Percentiles rank a stretch among this genome's conserved stretches.
These are phyloP conservation scores for Setaria italica DNA, from an alignment of 202 grass and related monocot genomes.

Conservation along the genomic window DNA sequence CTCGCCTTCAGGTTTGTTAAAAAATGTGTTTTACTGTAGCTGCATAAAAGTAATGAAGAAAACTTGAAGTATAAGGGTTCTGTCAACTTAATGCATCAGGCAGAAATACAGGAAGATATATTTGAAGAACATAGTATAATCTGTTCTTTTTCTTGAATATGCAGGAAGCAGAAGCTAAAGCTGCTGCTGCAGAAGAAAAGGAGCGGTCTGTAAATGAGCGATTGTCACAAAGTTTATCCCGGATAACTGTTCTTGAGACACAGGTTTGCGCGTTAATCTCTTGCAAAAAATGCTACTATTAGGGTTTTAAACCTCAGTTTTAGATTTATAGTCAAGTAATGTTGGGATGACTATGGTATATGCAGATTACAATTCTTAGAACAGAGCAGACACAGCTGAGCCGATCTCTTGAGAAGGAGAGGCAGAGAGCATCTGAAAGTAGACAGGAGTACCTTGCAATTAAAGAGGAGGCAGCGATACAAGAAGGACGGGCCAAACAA, in stretches of 20 bases:
- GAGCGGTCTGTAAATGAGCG: slow-evolving; percentile 90
- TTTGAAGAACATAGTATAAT: slow-evolving; percentile 16
- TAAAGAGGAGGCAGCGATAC: slow-evolving; percentile 90
- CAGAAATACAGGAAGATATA: slow-evolving; percentile 27
- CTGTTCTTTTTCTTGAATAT: slow-evolving; percentile 48
- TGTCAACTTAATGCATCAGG: slow-evolving; percentile 24
- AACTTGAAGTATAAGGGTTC: slow-evolving; percentile 15
- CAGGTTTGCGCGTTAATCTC: slow-evolving; percentile 64
- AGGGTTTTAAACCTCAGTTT: slow-evolving; percentile 27
- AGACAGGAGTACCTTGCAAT: slow-evolving; percentile 90
- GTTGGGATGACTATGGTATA: slow-evolving; percentile 38
- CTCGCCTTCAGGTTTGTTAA: slow-evolving; percentile 81
- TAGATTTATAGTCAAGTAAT: slow-evolving; percentile 29
- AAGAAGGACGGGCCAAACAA: slow-evolving; percentile 89
- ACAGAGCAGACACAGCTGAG: slow-evolving; percentile 99
- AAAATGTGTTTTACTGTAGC: slow-evolving; percentile 19
- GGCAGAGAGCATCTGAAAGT: slow-evolving; percentile 98
- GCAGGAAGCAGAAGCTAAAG: slow-evolving; percentile 99
- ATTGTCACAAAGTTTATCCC: slow-evolving; percentile 79
- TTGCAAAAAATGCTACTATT: not conserved
- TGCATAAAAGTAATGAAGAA: not conserved
- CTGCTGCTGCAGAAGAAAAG: slow-evolving; percentile 92
- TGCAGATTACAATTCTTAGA: slow-evolving; percentile 94
- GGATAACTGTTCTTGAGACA: slow-evolving; percentile 93
- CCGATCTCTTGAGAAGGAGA: slow-evolving; percentile 95